These are phyloP conservation scores for Beta lomatogona DNA, from an alignment of 179 eudicot genomes.

Conservation along the genomic window DNA sequence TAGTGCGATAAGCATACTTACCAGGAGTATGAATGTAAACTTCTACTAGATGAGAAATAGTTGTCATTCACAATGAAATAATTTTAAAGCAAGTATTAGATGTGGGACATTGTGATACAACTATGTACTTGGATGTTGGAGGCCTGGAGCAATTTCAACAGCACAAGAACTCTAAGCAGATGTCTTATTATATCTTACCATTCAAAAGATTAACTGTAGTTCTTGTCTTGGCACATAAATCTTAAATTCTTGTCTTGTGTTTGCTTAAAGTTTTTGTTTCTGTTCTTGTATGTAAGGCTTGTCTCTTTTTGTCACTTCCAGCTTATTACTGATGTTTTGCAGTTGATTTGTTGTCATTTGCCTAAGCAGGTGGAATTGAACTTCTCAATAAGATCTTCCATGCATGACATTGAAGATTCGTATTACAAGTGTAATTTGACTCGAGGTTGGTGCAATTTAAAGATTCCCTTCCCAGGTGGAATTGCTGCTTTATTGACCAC, in stretches of 20 bases:
- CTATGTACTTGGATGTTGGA: neutral
- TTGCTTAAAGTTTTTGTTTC: neutral
- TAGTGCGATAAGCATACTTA: neutral
- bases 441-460: slow-evolving; percentile 52
- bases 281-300: neutral
- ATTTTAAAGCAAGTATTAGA: neutral
- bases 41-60: neutral
- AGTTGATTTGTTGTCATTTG: slow-evolving; percentile 12
- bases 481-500: slow-evolving; percentile 71
- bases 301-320: neutral
- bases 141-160: neutral
- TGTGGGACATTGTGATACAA: neutral
- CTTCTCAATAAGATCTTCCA: slow-evolving; percentile 42
- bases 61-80: neutral
- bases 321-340: neutral
- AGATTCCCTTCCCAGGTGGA: slow-evolving; percentile 47
- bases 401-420: slow-evolving; percentile 57
- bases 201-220: no score
- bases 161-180: neutral
- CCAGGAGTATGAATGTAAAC: neutral
- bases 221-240: neutral
- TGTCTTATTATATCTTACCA: neutral
- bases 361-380: slow-evolving; percentile 59
- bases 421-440: slow-evolving; percentile 59
- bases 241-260: neutral